Base-by-base conservation (phyloP, 2,329 filamentous ascomycete species). In the Fonsecaea monophora region DNA sequence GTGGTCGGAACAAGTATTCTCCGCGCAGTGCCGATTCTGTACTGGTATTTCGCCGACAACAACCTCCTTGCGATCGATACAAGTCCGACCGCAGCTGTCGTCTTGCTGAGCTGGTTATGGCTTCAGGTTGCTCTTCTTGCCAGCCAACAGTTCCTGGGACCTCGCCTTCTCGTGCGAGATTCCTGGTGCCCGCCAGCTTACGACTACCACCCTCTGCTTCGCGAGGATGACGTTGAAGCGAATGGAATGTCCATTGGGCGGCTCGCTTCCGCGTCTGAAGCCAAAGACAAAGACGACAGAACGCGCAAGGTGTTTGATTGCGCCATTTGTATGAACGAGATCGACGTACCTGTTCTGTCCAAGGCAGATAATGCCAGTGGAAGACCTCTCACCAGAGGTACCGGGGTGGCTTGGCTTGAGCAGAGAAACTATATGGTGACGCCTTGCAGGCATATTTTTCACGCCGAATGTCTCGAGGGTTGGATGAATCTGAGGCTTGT, bases 401-500 rank as follows among this genome's bases (percentile, higher is more conserved):
- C 79, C 34, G 77, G 81, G 53, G 71, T 81, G 15, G 79, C 70
- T 78, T 86, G 97, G 63, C 83, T 98, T 72, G 91, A 91, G 37
- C 84, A 94, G 68, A 86, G 94, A 58, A 84, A 87, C 73, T 98
- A 98, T 80, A 99, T 99, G 95, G 92, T 98, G 25, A 99, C 95
- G 65, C 95, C 95, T 56, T 99, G 95, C 78, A 84, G 94, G 63
- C 95, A 99, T 80, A 93, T 98, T 57, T 99, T 99, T 77, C 95
- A 99, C 77, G 95, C 89, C 64, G 83, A 85, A 37, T 99, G 95
- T 78, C 81, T 99, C 72, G 94, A 98, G 80, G 93, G 92, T 45
- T 98, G 95, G 95, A 95, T 99, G 91, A 86, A 92, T 76, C 93
- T 96, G 77, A 83, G 94, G 65, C 79, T 99, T 74, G 92, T 97